Percentiles rank a stretch among this genome's conserved stretches.
phyloP scores from a whole-genome alignment of 805 yeast species.

The Candida xiaguanensis region DNA sequence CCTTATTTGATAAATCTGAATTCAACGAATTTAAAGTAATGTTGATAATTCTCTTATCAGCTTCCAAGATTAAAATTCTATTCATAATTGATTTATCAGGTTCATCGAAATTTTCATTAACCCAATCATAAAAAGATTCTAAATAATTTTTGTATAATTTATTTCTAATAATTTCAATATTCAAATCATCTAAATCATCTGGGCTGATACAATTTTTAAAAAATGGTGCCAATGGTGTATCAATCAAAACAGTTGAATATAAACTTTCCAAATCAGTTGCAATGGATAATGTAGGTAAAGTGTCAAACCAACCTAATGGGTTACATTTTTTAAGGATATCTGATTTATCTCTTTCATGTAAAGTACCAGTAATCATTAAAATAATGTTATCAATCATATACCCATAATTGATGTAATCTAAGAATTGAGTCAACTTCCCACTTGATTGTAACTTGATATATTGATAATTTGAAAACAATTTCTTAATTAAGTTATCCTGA shows the following conservation, averaged over 20 bases:
- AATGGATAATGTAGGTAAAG: constrained; percentile 89
- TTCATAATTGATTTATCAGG: constrained; percentile 85
- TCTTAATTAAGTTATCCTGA: constrained; percentile 71
- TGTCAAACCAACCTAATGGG: constrained; percentile 98
- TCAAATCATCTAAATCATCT: constrained; percentile 89
- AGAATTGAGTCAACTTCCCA: constrained; percentile 72
- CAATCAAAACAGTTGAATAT: constrained; percentile 87
- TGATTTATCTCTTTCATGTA: constrained; percentile 87
- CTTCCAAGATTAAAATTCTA: constrained; percentile 79
- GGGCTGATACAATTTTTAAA: constrained; percentile 85
- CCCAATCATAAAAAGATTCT: constrained; percentile 77
- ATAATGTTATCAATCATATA: constrained; percentile 98
- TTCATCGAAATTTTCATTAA: constrained; percentile 52
- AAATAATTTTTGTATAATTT: constrained; percentile 88
- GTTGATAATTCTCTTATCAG: constrained; percentile 91
- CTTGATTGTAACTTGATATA: constrained; percentile 82
- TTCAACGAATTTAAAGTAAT: constrained; percentile 87
- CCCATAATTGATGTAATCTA: constrained; percentile 92
- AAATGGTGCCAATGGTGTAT: constrained; percentile 96
- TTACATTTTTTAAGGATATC: constrained; percentile 90
- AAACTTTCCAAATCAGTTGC: constrained; percentile 94
- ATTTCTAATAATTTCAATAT: constrained; percentile 92
- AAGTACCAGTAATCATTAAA: constrained; percentile 92
- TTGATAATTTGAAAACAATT: constrained; percentile 78
- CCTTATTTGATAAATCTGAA: constrained; percentile 72